A percentile compares a stretch with the other conserved stretches of the same genome.
Conservation (phyloP, 1,284 basidiomycete species). For the Cryptococcus maquisensis region DNA sequence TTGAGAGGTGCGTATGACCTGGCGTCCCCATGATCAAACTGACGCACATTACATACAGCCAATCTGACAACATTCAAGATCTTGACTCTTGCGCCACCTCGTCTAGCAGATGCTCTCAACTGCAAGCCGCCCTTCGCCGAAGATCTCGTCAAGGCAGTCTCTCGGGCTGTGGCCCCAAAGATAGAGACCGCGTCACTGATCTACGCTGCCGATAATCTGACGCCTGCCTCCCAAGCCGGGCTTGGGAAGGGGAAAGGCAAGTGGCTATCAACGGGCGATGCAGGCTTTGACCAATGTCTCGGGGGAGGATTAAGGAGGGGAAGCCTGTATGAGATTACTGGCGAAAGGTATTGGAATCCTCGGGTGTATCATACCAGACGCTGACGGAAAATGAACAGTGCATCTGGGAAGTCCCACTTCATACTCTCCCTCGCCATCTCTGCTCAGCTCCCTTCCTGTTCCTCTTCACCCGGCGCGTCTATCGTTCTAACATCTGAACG, state of each 20-base stretch:
- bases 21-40: not conserved
- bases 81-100: slow-evolving; percentile 31
- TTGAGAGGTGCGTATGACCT: slow-evolving; percentile 26
- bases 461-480: slow-evolving; percentile 58
- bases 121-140: slow-evolving; percentile 14
- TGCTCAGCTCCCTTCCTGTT: slow-evolving; percentile 61
- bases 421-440: slow-evolving; percentile 70
- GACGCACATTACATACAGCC: slow-evolving; percentile 5
- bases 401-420: slow-evolving; percentile 82
- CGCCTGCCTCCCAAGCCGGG: not conserved
- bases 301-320: slow-evolving; percentile 72
- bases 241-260: slow-evolving; percentile 9
- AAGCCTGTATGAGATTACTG: slow-evolving; percentile 75
- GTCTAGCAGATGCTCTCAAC: slow-evolving; percentile 6
- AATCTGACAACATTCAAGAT: slow-evolving; percentile 17
- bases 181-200: not conserved
- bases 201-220: not conserved
- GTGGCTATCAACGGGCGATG: slow-evolving; percentile 61
- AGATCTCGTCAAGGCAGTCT: slow-evolving; percentile 14
- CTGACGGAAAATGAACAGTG: slow-evolving; percentile 53
- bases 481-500: slow-evolving; percentile 69
- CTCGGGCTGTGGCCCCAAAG: not conserved
- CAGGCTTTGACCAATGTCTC: slow-evolving; percentile 59
- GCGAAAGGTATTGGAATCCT: slow-evolving; percentile 65
- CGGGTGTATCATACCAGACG: not conserved